Conservation (phyloP, 495 filamentous ascomycete species). For the Rostrohypoxylon terebratum region DNA sequence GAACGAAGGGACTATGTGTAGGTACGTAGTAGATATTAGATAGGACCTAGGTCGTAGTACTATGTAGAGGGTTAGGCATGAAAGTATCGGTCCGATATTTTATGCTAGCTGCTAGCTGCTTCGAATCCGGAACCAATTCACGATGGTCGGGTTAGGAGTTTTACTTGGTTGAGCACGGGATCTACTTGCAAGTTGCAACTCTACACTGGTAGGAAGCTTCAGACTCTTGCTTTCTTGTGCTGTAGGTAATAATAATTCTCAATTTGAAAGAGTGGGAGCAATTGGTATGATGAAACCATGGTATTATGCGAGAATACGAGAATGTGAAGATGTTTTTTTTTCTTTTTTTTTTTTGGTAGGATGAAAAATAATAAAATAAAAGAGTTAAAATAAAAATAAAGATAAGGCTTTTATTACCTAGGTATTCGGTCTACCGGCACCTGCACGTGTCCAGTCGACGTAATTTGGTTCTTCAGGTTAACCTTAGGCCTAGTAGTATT, state of each 20-base stretch:
- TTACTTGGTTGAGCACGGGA: neutral
- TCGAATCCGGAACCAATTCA: slow-evolving; percentile 14
- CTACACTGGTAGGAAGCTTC: neutral
- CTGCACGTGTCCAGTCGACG: slow-evolving; percentile 4
- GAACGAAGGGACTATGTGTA: neutral
- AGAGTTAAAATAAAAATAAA: too few species aligned
- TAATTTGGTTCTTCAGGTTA: neutral
- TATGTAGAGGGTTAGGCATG: slow-evolving; percentile 2
- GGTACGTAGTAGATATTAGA: too few species aligned
- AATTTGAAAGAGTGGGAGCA: neutral
- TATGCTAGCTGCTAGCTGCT: neutral
- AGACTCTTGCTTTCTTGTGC: neutral
- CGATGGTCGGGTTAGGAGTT: neutral
- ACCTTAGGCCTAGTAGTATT: neutral
- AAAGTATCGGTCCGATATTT: slow-evolving; percentile 35
- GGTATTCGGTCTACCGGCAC: too few species aligned
- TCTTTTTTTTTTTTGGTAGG: too few species aligned
- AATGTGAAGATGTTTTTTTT: neutral
- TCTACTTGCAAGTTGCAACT: neutral
- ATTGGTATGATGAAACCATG: neutral
- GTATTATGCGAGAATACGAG: neutral
- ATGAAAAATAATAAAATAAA: too few species aligned
- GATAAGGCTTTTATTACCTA: too few species aligned
- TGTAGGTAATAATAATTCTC: neutral
- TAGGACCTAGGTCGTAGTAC: neutral